A percentile compares a stretch with the other conserved stretches of the same genome.
These are phyloP conservation scores for Serendipita sp. DNA, from an alignment of 768 basidiomycete genomes.

Conservation along the genomic window DNA sequence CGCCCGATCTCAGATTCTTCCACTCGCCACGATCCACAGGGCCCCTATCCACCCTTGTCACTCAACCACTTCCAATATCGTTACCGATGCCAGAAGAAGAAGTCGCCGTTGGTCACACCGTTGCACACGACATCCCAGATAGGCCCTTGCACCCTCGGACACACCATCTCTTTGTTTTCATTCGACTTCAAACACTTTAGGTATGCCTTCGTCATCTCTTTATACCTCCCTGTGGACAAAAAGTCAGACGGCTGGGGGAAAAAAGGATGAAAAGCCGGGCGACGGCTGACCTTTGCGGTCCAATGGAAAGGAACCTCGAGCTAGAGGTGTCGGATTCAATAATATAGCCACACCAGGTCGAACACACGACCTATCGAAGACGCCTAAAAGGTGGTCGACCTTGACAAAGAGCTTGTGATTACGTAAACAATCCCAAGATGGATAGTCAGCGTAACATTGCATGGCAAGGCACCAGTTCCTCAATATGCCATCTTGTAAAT, in stretches of 20 bases:
- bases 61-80: no score
- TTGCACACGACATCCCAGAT: conserved; percentile 79
- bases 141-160: conserved; percentile 58
- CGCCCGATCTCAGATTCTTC: conserved; percentile 64
- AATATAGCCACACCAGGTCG: conserved; percentile 70
- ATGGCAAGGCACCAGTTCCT: no score
- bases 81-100: no score
- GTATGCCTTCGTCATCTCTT: conserved; percentile 63
- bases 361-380: conserved; percentile 62
- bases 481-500: no score
- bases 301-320: conserved; percentile 82
- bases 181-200: conserved; percentile 65
- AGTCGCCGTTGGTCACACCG: conserved; percentile 34
- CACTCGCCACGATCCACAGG: conserved; percentile 81
- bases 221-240: conserved; percentile 59
- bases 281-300: conserved; percentile 66
- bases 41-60: conserved; percentile 31
- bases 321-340: conserved; percentile 58
- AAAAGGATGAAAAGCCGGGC: no score
- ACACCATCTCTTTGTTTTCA: conserved; percentile 54
- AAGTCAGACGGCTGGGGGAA: neutral
- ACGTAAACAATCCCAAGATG: no score
- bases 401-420: no score
- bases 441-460: no score
- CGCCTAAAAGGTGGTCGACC: no score